Percentiles rank a stretch among this genome's conserved stretches.
phyloP scores from a whole-genome alignment of 345 rosid species.

The Lepidium aucheri region DNA sequence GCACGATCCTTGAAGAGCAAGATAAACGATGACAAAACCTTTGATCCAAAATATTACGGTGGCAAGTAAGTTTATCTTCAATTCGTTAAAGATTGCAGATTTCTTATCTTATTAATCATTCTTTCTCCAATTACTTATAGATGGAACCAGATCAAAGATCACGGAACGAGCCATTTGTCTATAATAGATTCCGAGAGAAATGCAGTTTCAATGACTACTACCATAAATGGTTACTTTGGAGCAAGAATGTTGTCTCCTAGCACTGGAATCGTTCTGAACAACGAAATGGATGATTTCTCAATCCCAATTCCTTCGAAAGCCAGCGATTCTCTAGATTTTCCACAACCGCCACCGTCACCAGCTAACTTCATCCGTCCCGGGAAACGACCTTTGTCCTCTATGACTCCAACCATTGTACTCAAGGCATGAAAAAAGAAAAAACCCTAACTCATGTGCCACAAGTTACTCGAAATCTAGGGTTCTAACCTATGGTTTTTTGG shows the following conservation, averaged over 20 bases:
- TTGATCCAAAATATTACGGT: slow-evolving; percentile 41
- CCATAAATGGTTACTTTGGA: slow-evolving; percentile 55
- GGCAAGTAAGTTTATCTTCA: slow-evolving; percentile 31
- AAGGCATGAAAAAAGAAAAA: slow-evolving; percentile 27
- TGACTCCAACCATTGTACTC: slow-evolving; percentile 50
- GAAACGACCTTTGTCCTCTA: slow-evolving; percentile 61
- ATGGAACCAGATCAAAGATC: slow-evolving; percentile 49
- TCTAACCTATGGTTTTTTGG: background rate
- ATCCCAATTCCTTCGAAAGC: slow-evolving; percentile 10
- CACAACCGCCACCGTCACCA: slow-evolving; percentile 35
- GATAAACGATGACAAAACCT: slow-evolving; percentile 49
- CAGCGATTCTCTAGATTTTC: no score
- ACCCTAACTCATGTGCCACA: background rate
- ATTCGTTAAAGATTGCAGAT: background rate
- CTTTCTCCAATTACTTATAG: slow-evolving; percentile 6
- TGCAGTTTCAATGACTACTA: slow-evolving; percentile 53
- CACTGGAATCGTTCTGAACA: slow-evolving; percentile 58
- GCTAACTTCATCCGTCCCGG: slow-evolving; percentile 47
- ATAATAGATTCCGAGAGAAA: slow-evolving; percentile 42
- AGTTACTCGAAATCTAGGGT: background rate
- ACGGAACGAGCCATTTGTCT: slow-evolving; percentile 59
- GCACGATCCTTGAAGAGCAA: slow-evolving; percentile 36
- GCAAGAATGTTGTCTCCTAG: slow-evolving; percentile 37
- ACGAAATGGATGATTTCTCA: slow-evolving; percentile 69
- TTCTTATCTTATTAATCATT: no score